Percentiles rank a stretch among this genome's conserved stretches.
phyloP scores from a whole-genome alignment of 177 flowering plant genomes.

The Vitis hybrid region DNA sequence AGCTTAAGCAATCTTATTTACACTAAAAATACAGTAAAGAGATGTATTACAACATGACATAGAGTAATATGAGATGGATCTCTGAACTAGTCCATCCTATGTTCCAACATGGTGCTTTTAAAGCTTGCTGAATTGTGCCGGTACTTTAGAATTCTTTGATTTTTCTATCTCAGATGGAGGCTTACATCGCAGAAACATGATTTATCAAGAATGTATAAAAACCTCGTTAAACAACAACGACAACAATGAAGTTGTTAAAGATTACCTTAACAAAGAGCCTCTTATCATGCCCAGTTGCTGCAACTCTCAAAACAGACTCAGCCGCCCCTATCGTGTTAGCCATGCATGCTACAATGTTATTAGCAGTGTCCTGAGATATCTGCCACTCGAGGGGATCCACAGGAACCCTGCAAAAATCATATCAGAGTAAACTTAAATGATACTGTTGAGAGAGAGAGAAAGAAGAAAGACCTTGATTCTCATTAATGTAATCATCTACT shows the following conservation, averaged over 20 bases:
- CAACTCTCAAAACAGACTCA: slow-evolving; percentile 93
- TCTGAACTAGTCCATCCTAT: no score
- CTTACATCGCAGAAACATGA: no score
- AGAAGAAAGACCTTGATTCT: no score
- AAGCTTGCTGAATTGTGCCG: no score
- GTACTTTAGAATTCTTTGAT: background rate
- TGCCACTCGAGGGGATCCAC: slow-evolving; percentile 99
- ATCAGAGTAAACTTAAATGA: background rate
- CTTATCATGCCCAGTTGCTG: slow-evolving; percentile 97
- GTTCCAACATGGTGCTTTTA: no score
- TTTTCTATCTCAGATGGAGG: background rate
- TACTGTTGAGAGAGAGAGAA: no score
- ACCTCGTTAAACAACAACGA: no score
- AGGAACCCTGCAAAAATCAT: slow-evolving; percentile 57
- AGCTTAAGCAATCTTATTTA: background rate
- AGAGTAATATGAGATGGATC: no score
- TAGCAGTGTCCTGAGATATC: slow-evolving; percentile 92
- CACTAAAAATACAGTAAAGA: no score
- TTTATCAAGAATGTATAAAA: no score
- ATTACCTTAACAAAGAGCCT: slow-evolving; percentile 80
- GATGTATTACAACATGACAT: no score
- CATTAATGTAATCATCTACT: no score
- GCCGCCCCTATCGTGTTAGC: slow-evolving; percentile 95
- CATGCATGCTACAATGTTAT: slow-evolving; percentile 63
- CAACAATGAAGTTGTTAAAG: background rate